Evolutionary conservation across 305 asterid genomes (phyloP), one percentile per base, ranked within the genome.

Genomic region (Rubia peregrina): DNA sequence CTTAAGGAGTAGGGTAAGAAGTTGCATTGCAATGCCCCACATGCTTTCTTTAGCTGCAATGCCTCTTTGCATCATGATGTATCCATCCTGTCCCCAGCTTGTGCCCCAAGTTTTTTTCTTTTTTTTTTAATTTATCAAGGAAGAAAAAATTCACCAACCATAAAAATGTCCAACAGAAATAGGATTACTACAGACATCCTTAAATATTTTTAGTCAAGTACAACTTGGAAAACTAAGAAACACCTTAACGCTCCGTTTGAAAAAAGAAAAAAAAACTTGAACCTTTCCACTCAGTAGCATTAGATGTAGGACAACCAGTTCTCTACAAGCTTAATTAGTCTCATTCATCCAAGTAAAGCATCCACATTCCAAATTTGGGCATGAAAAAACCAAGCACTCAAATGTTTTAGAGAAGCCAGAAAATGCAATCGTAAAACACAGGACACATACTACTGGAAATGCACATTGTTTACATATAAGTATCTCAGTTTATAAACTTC

Each of bases 1-100:
- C 17, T 49, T 49, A 14, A 16, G 56, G 19, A 49, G 56, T 49
- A 4, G 56, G 88, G 88, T 61, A 79, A 80, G 16, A 79, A 76
- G 81, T 60, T 75, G 48, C 82, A 70, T 78, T 6, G 85, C 86
- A 64, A 84, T 76, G 0, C 88, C 88, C 17, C 85, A 82, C 0
- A 80, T 11, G 3, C 83, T 86, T 76, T 80, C 86, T 30, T 51
- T 19, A n/a, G 78, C 74, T 19, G 30, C 67, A n/a, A 80, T 26
- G 30, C 62, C 81, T 72, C 82, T 65, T 26, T 71, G 73, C 78
- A 81, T 71, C 66, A 81, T 68, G 26, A 79, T 75, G 40, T 81
- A 79, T 9, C 84, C 84, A 0, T 30, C 61, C 71, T 83, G 85
- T 0, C 85, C 87, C 87, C 82, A 81, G 5, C 67, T 44, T 0